Conservation (phyloP, 2,329 filamentous ascomycete genomes). For the Epichloe elymi region DNA sequence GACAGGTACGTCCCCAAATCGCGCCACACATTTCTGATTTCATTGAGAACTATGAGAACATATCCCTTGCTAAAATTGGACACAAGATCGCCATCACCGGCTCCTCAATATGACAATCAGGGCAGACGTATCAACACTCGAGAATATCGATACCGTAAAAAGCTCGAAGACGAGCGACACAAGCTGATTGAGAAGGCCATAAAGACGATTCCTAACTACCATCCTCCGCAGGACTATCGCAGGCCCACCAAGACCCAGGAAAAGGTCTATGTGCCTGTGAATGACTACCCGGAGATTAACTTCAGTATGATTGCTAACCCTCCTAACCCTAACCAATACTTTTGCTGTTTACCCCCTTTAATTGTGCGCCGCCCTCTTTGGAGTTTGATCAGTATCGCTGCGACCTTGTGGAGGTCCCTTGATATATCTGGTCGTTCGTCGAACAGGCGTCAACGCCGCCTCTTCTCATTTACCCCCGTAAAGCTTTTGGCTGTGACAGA, state of each 20-base stretch:
- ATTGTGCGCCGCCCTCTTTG: slow-evolving; percentile 16
- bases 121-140: slow-evolving; percentile 98
- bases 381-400: slow-evolving; percentile 32
- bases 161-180: slow-evolving; percentile 95
- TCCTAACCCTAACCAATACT: slow-evolving; percentile 57
- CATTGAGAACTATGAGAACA: not conserved
- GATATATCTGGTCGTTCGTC: slow-evolving; percentile 21
- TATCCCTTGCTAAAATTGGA: slow-evolving; percentile 4
- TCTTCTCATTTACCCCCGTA: slow-evolving; percentile 9
- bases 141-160: slow-evolving; percentile 96
- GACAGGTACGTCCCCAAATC: slow-evolving; percentile 56
- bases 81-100: slow-evolving; percentile 84
- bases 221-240: slow-evolving; percentile 95
- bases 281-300: slow-evolving; percentile 99
- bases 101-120: slow-evolving; percentile 98
- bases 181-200: slow-evolving; percentile 98
- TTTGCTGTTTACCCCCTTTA: slow-evolving; percentile 15
- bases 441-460: slow-evolving; percentile 8
- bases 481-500: slow-evolving; percentile 14
- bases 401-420: slow-evolving; percentile 17
- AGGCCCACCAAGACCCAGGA: slow-evolving; percentile 99
- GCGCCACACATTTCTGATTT: not conserved
- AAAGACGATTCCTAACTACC: slow-evolving; percentile 99
- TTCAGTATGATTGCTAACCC: slow-evolving; percentile 99
- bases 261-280: slow-evolving; percentile 99